Base-by-base conservation (phyloP, 163 green algal species). In the Coccomyxa subellipsoidea region DNA sequence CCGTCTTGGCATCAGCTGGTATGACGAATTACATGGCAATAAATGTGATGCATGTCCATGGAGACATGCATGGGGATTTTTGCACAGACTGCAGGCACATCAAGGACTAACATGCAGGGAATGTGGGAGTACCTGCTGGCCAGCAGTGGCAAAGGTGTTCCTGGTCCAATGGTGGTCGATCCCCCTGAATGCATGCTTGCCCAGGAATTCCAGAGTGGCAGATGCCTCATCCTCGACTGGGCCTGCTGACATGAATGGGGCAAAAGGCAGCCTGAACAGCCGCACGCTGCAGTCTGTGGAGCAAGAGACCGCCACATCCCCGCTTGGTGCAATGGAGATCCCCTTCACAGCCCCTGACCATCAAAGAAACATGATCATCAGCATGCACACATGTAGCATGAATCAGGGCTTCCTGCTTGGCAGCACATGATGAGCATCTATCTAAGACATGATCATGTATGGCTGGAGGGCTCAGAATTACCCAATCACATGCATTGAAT, bases 91-190 rank as follows among this genome's bases (percentile, higher is more conserved):
- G n/a, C n/a, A n/a, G n/a, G n/a, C n/a, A n/a, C n/a, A n/a, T n/a
- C n/a, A 18, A 38, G 69, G 21, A 35, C 1, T 75, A 38, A 75
- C 9, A 34, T 34, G n/a, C 7, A 75, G 69, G 21, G 31, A 29
- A 18, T 25, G 21, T 15, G 10, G n/a, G 72, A 2, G 29, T 9
- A 99, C 96, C n/a, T 85, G 87, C 0, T 88, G 87, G 2, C 94
- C 95, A 0, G 91, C 93, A 10, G 95, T 98, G 0, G 92, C 96
- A 91, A 99, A 99, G 38, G 87, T 85, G 39, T 81, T 87, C 54
- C 89, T 84, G 32, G 87, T 54, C 91, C 92, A 97, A 81, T 98
- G 95, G 87, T 98, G 94, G 87, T 99, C 95, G 7, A 99, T 87
- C 39, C 84, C 91, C 4, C 93, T 84, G 88, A 98, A 97, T 6